Conservation (phyloP, 164 flowering plant genomes). For the Magnolia officinalis region DNA sequence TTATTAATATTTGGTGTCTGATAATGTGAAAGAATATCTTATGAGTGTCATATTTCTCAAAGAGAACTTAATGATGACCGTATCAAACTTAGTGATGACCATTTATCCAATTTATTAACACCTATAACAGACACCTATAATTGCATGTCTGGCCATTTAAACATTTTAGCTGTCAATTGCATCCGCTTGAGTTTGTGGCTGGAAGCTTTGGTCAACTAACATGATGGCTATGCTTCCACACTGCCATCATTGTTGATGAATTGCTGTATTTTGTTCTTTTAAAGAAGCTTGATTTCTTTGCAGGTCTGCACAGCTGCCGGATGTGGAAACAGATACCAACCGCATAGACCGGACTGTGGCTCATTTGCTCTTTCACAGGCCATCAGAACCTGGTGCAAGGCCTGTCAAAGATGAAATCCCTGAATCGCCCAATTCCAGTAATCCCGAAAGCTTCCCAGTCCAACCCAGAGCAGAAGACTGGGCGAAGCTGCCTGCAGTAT, state of each 20-base stretch:
- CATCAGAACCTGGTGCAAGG: constrained; percentile 37
- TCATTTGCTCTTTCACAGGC: constrained; percentile 78
- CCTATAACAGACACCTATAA: too few relatives aligned
- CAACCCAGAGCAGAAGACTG: constrained; percentile 26
- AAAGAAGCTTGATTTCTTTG: not conserved
- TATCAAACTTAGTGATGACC: too few relatives aligned
- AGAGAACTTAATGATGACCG: too few relatives aligned
- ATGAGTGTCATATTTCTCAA: not conserved
- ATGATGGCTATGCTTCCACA: not conserved
- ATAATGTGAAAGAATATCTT: not conserved
- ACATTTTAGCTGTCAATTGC: not conserved
- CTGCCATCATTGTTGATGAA: not conserved
- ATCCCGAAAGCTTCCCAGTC: constrained; percentile 16
- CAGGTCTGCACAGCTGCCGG: constrained; percentile 39
- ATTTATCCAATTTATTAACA: too few relatives aligned
- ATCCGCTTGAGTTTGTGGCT: not conserved
- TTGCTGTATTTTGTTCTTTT: not conserved
- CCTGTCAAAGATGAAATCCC: constrained; percentile 28
- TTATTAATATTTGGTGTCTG: not conserved
- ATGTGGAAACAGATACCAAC: constrained; percentile 75
- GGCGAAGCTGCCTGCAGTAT: constrained; percentile 18
- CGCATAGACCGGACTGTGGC: constrained; percentile 81
- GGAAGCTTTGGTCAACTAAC: not conserved
- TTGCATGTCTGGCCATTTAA: too few relatives aligned
- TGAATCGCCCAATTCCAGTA: constrained; percentile 41